Evolutionary conservation across 2,329 filamentous ascomycete genomes (phyloP), one percentile per base, ranked within the genome.

Genomic region (Teratosphaeria viscida): DNA sequence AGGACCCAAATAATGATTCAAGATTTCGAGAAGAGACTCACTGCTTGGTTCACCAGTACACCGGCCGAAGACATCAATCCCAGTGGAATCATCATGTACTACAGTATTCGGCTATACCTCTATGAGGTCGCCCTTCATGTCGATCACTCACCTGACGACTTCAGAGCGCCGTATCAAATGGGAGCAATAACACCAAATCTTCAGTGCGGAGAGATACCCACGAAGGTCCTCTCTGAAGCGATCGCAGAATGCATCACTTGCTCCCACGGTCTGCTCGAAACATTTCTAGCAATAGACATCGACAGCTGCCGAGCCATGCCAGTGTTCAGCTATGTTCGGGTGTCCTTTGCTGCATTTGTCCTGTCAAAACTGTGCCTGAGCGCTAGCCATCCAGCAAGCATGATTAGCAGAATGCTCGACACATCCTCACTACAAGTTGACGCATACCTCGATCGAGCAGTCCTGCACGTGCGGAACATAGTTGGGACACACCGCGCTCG

Each of bases 281-380:
- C 81, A 0, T 88, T 91, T 59, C 72, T 86, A 3, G 75, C 75
- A 47, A 82, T 90, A 72, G 82, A 86, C 55, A 72, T 83, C 14
- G 71, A 76, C 3, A 78, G 77, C 49, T 77, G 89, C 49, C 83
- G 85, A 57, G 85, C 81, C 59, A 71, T 90, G 10, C 87, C 88
- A 19, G 85, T 88, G 2, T 85, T 88, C 67, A 84, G 83, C 70
- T 85, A 88, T 66, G 86, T 89, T 16, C 83, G 88, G 32, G 83
- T 89, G 19, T 83, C 86, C 11, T 90, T 89, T 68, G 85, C 84
- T 5, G 80, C 86, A 2, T 85, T 90, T 23, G 83, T 88, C 35
- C 76, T 90, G 43, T 86, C 89, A 70, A 90, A 90, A 72, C 81
- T 91, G 62, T 87, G 86, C 72, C 85, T 88, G 56, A 83, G 85